Base-by-base conservation (phyloP, 257 asterid genomes). In the Anisodus tanguticus region DNA sequence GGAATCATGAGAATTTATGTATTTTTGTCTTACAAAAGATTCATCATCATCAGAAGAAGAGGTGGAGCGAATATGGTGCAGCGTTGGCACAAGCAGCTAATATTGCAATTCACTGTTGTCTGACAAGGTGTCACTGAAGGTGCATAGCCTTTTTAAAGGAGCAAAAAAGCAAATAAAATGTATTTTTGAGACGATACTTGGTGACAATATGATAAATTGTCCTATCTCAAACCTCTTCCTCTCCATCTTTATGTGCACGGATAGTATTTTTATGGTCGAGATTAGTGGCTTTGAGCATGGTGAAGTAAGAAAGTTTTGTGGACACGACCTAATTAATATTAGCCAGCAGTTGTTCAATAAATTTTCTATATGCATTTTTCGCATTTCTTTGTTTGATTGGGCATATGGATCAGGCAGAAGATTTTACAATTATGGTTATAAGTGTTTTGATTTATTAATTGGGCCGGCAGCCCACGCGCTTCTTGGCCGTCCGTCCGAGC, bases 61-160 rank as follows among this genome's bases (percentile, higher is more conserved):
- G 66, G 66, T 4, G 79, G 79, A 3, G 51, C 26, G 37, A 4
- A 71, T 71, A 71, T 43, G 37, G 26, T 71, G 79, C 79, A 71
- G 6, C 57, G 57, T 43, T 43, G 37, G 57, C 79, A 71, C 5
- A 43, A 43, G 19, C 79, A 70, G 8, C 8, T 17, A 70, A 70
- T 17, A 39, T 70, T 10, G 79, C 79, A 70, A 70, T 70, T 51
- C 4, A 3, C 57, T 43, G 37, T 45, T 17, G 37, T 9, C 26
- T 70, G 31, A 45, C 79, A 70, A 12, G 57, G 79, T 43, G 37
- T 0, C 17, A 70, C 79, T 70, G 55, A 17, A 17, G 37, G 16
- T 43, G 79, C 57, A 17, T 70, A 70, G 17, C 57, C 80, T 47
- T 47, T 47, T 9, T 6, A 49, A 47, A 74, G 10, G 80, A 74